These are phyloP conservation scores for Persicaria tinctoria DNA, from an alignment of 148 eudicot genomes.

Conservation along the genomic window DNA sequence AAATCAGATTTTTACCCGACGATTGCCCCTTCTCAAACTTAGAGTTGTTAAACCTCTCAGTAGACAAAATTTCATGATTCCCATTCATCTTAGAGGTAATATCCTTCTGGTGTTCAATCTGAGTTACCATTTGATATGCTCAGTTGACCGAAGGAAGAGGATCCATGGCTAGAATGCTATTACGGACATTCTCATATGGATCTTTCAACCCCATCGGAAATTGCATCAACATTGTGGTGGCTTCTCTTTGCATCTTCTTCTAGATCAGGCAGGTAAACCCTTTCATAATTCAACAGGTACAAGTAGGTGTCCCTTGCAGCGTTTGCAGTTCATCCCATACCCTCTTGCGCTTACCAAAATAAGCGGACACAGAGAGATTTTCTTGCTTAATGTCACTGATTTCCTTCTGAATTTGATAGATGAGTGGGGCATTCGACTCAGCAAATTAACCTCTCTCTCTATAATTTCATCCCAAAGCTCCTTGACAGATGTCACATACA, in stretches of 20 bases:
- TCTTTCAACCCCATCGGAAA: background rate
- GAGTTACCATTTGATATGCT: too few relatives aligned
- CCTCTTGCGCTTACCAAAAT: background rate
- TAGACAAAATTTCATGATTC: too few relatives aligned
- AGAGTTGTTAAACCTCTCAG: too few relatives aligned
- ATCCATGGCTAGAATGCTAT: too few relatives aligned
- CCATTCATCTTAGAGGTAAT: too few relatives aligned
- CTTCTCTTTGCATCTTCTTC: background rate
- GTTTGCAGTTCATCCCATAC: background rate
- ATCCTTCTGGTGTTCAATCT: too few relatives aligned
- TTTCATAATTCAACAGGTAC: background rate
- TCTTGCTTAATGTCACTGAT: background rate
- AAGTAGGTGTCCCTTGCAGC: background rate
- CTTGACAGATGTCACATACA: background rate
- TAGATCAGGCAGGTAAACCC: background rate
- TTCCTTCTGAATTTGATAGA: background rate
- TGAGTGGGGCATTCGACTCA: background rate
- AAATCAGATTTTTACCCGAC: too few relatives aligned
- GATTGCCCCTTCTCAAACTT: too few relatives aligned
- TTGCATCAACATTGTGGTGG: background rate
- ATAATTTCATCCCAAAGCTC: background rate
- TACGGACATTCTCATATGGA: background rate
- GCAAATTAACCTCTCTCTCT: background rate
- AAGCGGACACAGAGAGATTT: background rate
- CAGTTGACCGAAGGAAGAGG: too few relatives aligned